These are phyloP conservation scores for Trypethelium eluteriae DNA, from an alignment of 495 filamentous ascomycete species.

Conservation along the genomic window DNA sequence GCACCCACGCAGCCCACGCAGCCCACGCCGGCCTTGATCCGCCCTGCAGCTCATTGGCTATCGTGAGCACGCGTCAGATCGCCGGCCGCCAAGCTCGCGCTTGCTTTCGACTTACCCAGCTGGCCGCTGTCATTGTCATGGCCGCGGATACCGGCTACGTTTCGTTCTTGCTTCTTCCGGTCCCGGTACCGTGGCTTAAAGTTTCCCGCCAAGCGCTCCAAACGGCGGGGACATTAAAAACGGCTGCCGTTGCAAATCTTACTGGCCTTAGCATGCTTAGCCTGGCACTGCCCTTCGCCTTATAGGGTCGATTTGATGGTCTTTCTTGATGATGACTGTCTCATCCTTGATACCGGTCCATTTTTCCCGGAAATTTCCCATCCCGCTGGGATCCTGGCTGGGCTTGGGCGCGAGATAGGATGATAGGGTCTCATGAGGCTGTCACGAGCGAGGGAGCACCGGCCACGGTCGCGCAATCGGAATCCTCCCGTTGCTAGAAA, in stretches of 20 bases:
- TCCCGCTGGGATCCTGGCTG: neutral
- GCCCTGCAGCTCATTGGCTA: neutral
- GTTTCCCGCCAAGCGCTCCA: neutral
- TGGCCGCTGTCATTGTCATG: too few relatives aligned
- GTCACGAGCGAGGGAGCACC: slow-evolving; percentile 1
- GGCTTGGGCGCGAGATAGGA: too few relatives aligned
- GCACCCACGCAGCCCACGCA: too few relatives aligned
- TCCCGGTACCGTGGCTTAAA: slow-evolving; percentile 2
- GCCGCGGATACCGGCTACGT: neutral
- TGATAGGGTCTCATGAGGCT: neutral
- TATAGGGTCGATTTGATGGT: neutral
- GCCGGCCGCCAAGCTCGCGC: too few relatives aligned
- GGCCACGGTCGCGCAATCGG: neutral
- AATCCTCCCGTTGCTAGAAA: neutral
- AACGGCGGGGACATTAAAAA: neutral
- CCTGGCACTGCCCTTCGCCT: neutral
- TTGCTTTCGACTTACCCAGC: too few relatives aligned
- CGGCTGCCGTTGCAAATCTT: slow-evolving; percentile 10
- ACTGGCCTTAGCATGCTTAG: neutral
- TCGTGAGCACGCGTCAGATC: neutral
- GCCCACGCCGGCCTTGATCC: neutral
- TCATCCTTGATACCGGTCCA: neutral
- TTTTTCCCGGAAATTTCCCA: neutral
- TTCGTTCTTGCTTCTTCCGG: neutral
- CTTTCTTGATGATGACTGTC: neutral